Percentiles rank a stretch among this genome's conserved stretches.
phyloP scores from a whole-genome alignment of 139 green algal genomes.

The Chlamydomonas eustigma region DNA sequence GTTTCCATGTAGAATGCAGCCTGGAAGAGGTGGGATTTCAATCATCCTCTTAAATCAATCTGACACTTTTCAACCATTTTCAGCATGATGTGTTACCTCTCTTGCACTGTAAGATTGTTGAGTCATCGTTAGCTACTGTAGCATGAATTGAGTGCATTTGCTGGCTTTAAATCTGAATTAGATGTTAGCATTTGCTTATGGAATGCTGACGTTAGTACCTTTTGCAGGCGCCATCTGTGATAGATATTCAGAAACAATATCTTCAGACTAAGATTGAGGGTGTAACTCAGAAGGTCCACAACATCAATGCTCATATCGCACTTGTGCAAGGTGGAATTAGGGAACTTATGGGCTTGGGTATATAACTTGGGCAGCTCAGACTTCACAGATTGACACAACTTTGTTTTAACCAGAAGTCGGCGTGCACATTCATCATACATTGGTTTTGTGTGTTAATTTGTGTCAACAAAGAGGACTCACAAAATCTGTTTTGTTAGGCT shows the following conservation, averaged over 20 bases:
- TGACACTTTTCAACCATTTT: too few relatives aligned
- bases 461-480: too few relatives aligned
- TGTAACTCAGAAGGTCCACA: constrained; percentile 13
- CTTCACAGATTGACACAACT: too few relatives aligned
- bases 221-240: not conserved
- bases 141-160: not conserved
- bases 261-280: not conserved
- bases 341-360: constrained; percentile 32
- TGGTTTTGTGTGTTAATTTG: too few relatives aligned
- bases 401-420: too few relatives aligned
- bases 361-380: too few relatives aligned
- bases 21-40: constrained; percentile 16
- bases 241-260: not conserved
- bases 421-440: too few relatives aligned
- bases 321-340: constrained; percentile 21
- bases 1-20: constrained; percentile 44
- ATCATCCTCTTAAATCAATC: not conserved
- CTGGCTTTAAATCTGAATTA: not conserved
- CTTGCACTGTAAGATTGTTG: too few relatives aligned
- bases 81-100: too few relatives aligned
- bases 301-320: constrained; percentile 24
- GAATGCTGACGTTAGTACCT: not conserved
- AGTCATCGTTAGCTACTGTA: not conserved
- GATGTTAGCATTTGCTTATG: too few relatives aligned
- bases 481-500: too few relatives aligned